Base-by-base conservation (phyloP, 805 yeast genomes). In the Candida boidinii region DNA sequence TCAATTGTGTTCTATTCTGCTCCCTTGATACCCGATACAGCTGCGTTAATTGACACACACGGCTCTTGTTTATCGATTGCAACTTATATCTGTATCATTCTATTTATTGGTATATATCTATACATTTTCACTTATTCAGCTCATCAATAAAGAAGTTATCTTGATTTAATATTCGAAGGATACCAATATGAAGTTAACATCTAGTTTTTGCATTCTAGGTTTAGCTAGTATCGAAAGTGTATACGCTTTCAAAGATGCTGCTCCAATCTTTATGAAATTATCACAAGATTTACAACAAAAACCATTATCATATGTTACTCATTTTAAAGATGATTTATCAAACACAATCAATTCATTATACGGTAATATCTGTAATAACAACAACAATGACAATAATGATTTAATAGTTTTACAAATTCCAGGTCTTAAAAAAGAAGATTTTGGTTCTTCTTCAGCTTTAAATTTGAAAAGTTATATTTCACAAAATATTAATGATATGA, bases 321-420 rank as follows among this genome's bases (percentile, higher is more conserved):
- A 19, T 7, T 19, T 19, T 9, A 9, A 9, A 7, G 9, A 19
- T 7, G 21, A 19, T 7, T 7, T 19, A 9, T 19, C 21, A 19
- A 9, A 19, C 8, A 7, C 21, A 19, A 7, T 19, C 6, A 9
- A 19, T 7, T 19, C 21, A 21, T 4, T 14, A 3, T 17, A 21
- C 14, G 18, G 23, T 9, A 7, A 17, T 8, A 12, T n/a, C 12
- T 29, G 31, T 23, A 14, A 26, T 3, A 2, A 3, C 7, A 9
- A 29, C 7, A 5, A 18, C 5, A 5, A 18, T 14, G 21, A 6
- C 9, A 26, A 29, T 9, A 33, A 32, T n/a, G 21, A 28, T 4
- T 10, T 39, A 15, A 34, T 31, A 13, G 17, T 43, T 17, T 21
- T 43, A 11, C 39, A 39, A 31, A 29, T 37, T 10, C 39, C 41